Conservation (phyloP, 305 asterid species). For the Fraxinus sp. region DNA sequence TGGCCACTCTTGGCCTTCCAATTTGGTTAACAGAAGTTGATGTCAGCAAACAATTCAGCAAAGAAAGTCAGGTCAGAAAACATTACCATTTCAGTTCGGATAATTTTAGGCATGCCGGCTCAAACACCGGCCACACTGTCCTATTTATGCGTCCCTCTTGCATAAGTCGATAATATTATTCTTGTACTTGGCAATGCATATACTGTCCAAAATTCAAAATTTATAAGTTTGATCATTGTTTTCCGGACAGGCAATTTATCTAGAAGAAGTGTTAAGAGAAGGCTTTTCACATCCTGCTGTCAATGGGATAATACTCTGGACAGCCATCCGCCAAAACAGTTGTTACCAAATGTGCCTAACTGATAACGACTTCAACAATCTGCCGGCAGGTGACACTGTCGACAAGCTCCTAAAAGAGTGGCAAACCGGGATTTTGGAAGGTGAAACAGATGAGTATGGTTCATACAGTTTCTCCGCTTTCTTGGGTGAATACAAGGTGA, state of each 20-base stretch:
- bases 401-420: slow-evolving; percentile 48
- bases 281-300: slow-evolving; percentile 48
- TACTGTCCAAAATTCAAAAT: neutral
- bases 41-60: slow-evolving; percentile 42
- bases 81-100: neutral
- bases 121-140: neutral
- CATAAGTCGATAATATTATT: neutral
- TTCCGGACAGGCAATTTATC: slow-evolving; percentile 32
- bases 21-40: slow-evolving; percentile 91
- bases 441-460: slow-evolving; percentile 39
- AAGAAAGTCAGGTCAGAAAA: slow-evolving; percentile 48
- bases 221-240: neutral
- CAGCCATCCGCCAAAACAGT: slow-evolving; percentile 34
- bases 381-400: slow-evolving; percentile 46
- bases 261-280: slow-evolving; percentile 43
- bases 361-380: slow-evolving; percentile 33
- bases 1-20: slow-evolving; percentile 65
- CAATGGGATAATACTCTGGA: slow-evolving; percentile 48
- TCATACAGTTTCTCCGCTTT: slow-evolving; percentile 39
- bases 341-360: slow-evolving; percentile 56
- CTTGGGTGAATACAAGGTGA: slow-evolving; percentile 41
- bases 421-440: slow-evolving; percentile 35
- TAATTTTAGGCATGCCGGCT: neutral
- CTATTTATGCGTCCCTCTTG: neutral
- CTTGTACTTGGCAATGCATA: neutral